A percentile compares a stretch with the other conserved stretches of the same genome.
Conservation (phyloP, 441 rosid genomes). For the Hura crepitans region DNA sequence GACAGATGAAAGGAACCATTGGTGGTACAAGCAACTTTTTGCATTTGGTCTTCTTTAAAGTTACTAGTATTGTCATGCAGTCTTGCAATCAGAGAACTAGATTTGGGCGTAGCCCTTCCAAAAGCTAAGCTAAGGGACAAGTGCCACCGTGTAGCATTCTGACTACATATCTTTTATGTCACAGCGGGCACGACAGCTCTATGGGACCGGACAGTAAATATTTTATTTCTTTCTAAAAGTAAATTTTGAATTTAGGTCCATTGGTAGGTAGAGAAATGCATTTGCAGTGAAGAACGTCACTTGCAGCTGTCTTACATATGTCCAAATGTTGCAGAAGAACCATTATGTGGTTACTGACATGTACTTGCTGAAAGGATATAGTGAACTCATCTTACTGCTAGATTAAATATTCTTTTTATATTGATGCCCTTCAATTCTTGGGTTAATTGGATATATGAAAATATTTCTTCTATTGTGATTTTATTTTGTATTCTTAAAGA, state of each 20-base stretch:
- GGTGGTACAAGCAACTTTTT: background rate
- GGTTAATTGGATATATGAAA: background rate
- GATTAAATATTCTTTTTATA: background rate
- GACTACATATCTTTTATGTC: background rate
- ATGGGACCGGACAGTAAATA: background rate
- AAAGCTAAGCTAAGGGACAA: constrained; percentile 2
- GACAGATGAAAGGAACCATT: background rate
- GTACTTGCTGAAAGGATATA: background rate
- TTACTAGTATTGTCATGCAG: background rate
- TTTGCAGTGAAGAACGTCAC: constrained; percentile 5
- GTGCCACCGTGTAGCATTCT: background rate
- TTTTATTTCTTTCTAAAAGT: background rate
- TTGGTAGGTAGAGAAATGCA: too few species aligned
- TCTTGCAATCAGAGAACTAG: background rate
- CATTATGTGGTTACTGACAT: background rate
- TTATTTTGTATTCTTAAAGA: background rate
- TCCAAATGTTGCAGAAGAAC: too few species aligned
- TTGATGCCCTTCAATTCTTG: background rate
- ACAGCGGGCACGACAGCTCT: background rate
- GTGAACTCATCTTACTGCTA: background rate
- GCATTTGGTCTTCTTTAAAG: background rate
- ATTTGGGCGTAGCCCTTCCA: background rate
- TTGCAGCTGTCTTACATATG: background rate
- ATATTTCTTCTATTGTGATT: background rate
- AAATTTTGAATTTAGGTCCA: background rate